Conservation (phyloP, 768 basidiomycete genomes). For the Mycena albidolilacea region DNA sequence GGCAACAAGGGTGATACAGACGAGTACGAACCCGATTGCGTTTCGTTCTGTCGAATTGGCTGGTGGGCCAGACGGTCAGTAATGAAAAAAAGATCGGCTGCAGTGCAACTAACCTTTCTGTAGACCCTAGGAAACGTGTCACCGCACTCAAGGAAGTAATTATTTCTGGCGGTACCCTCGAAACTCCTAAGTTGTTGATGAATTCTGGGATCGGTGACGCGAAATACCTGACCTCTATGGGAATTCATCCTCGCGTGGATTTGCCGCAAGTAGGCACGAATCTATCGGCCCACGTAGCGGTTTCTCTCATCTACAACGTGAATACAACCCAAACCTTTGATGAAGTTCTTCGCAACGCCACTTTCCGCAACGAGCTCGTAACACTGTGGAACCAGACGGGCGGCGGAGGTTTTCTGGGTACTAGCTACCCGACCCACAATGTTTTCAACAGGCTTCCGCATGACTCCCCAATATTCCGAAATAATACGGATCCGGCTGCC, state of each 20-base stretch:
- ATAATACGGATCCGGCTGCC: conserved; percentile 45
- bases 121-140: conserved; percentile 19
- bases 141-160: conserved; percentile 70
- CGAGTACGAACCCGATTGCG: conserved; percentile 32
- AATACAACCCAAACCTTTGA: conserved; percentile 51
- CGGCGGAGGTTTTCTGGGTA: conserved; percentile 43
- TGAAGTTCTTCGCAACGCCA: conserved; percentile 33
- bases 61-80: not conserved
- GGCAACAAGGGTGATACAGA: conserved; percentile 43
- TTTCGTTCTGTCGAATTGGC: conserved; percentile 19
- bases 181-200: conserved; percentile 54
- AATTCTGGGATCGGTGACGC: conserved; percentile 55
- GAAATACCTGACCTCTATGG: conserved; percentile 41
- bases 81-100: not conserved
- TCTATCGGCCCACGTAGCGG: conserved; percentile 52
- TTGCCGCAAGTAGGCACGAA: conserved; percentile 57
- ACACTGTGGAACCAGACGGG: conserved; percentile 41
- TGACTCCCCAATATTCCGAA: conserved; percentile 35
- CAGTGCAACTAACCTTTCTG: not conserved
- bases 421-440: conserved; percentile 39
- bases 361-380: conserved; percentile 38
- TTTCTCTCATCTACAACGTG: conserved; percentile 44
- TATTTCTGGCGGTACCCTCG: conserved; percentile 56
- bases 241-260: conserved; percentile 47
- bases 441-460: conserved; percentile 43